Evolutionary conservation across 2,329 filamentous ascomycete species (phyloP), one percentile per base, ranked within the genome.

Genomic region (Fusarium devonianum): DNA sequence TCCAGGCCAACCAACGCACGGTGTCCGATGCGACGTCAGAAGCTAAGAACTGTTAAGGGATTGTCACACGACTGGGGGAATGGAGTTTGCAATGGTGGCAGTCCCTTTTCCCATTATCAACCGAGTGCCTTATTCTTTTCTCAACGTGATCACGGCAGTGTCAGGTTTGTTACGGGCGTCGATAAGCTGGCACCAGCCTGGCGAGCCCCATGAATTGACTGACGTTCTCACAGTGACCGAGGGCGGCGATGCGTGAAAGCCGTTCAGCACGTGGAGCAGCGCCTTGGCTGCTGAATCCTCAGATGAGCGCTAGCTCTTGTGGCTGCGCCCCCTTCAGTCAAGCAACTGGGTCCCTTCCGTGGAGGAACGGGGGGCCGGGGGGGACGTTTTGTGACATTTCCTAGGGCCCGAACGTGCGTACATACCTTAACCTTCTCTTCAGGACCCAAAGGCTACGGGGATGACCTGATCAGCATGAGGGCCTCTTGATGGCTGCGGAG

Each of bases 221-320:
- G 28, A 56, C 57, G 18, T 41, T 39, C 52, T 37, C 37, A 13
- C 44, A 32, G 14, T 42, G 38, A 53, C n/a, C 17, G 23, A 35
- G 35, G 32, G 34, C 30, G 26, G 42, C 41, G 34, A 45, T 33
- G 43, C 45, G 54, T 46, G 51, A 61, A 23, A 51, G 34, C 60
- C 60, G 57, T 63, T 58, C 57, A 44, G 45, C 60, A 62, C 60
- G 57, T 63, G 60, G 55, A 62, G 44, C 41, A 47, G 40, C 54
- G 47, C 40, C 59, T 59, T 61, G 53, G 59, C 42, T 48, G 29
- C 30, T 51, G 18, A 48, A 43, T 34, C 29, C 18, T 48, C 35
- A 18, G 37, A 47, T 35, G 41, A 54, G 38, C 41, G 44, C 52
- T 57, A 61, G 33, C 36, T 30, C 33, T 16, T 43, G 30, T 34